phyloP scores from a whole-genome alignment of 2,329 filamentous ascomycete genomes.

The Paraphaeosphaeria minitans region DNA sequence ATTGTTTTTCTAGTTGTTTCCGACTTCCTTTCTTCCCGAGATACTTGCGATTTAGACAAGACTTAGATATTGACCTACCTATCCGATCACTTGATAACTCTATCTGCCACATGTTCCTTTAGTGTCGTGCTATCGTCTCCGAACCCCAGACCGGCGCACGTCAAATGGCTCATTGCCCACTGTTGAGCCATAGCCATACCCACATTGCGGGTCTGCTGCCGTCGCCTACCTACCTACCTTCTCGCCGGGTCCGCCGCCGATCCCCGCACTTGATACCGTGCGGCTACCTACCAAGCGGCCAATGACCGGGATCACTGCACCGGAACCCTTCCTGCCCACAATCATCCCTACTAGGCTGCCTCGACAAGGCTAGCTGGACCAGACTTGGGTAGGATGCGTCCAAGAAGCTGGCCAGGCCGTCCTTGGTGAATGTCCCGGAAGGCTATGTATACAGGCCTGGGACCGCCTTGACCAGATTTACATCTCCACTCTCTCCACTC shows the following conservation, averaged over 20 bases:
- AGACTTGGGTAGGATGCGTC: not conserved
- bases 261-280: constrained; percentile 1
- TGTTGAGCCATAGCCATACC: not conserved
- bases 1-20: not conserved
- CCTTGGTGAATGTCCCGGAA: not conserved
- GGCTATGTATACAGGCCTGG: constrained; percentile 4
- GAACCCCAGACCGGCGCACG: not conserved
- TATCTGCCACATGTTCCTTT: not conserved
- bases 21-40: not conserved
- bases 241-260: constrained; percentile 1
- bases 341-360: not conserved
- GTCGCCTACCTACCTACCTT: not conserved
- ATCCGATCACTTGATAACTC: not conserved
- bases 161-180: not conserved
- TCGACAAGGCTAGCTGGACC: not conserved
- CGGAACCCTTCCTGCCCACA: constrained; percentile 4
- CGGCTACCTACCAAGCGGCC: not conserved
- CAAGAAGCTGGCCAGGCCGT: not conserved
- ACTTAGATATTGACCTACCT: not conserved
- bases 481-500: not conserved
- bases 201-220: constrained; percentile 3
- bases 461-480: not conserved
- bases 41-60: not conserved
- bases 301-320: not conserved
- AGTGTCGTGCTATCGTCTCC: not conserved